Evolutionary conservation across 192 early-diverging fungal genomes (phyloP).

Genomic region (Powellomyces hirtus): DNA sequence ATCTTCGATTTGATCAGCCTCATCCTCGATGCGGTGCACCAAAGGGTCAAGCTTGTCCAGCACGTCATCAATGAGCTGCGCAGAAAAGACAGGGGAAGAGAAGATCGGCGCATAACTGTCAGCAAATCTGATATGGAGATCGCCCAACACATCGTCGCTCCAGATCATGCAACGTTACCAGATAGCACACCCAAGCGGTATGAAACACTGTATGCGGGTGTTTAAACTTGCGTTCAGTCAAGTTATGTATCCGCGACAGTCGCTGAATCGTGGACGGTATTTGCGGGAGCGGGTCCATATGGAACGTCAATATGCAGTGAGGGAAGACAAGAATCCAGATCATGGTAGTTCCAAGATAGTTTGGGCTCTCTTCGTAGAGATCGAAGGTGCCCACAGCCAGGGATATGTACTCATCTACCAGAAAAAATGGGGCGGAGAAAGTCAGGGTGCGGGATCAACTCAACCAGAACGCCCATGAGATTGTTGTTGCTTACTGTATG

Average conservation of each 20-base stretch:
- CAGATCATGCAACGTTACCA: conserved; percentile 1
- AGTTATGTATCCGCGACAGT: background rate
- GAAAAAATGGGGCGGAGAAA: background rate
- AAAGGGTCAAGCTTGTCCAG: background rate
- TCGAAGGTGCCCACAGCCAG: conserved; percentile 6
- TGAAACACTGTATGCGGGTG: background rate
- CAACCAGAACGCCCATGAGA: too few species aligned
- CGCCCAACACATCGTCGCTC: background rate
- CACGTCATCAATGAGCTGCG: conserved; percentile 17
- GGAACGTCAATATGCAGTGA: conserved; percentile 9
- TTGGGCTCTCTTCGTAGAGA: background rate
- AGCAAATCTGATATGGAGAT: background rate
- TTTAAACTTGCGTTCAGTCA: background rate
- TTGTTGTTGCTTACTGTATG: background rate
- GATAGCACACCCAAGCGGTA: conserved; percentile 16
- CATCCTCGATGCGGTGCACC: conserved; percentile 1
- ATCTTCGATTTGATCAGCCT: conserved; percentile 13
- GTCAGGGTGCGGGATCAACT: too few species aligned
- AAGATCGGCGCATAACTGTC: background rate
- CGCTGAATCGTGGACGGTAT: background rate
- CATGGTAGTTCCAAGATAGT: background rate
- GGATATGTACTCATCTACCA: conserved; percentile 3
- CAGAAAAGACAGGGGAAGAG: background rate
- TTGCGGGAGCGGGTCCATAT: conserved; percentile 8
- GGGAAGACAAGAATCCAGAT: conserved; percentile 11